These are phyloP conservation scores for Saururus chinensis DNA, from an alignment of 164 flowering plant species.

Conservation along the genomic window DNA sequence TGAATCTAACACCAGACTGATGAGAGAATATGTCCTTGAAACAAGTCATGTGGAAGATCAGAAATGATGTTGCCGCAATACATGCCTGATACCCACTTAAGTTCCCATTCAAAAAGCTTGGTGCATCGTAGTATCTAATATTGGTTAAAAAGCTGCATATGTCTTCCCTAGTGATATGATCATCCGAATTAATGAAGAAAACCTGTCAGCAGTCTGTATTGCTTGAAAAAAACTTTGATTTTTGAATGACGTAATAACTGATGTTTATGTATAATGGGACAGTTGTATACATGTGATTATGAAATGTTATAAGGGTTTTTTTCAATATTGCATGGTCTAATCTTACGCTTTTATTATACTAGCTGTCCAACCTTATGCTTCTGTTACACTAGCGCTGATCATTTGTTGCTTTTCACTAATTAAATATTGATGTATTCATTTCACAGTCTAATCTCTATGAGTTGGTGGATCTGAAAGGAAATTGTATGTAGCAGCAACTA, in stretches of 20 bases:
- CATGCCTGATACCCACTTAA: background rate
- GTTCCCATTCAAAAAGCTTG: background rate
- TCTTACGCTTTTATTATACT: too few relatives aligned
- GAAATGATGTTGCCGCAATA: conserved; percentile 17
- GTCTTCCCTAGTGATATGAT: background rate
- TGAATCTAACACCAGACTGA: conserved; percentile 62
- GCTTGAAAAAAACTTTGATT: background rate
- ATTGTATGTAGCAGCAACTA: too few relatives aligned
- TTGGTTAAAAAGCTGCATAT: background rate
- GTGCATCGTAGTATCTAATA: background rate
- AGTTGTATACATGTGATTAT: too few relatives aligned
- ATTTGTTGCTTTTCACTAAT: too few relatives aligned
- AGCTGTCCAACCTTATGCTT: too few relatives aligned
- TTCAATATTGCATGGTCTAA: too few relatives aligned
- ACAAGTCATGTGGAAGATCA: conserved; percentile 44
- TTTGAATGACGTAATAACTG: background rate
- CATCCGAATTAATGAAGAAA: background rate
- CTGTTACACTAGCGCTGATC: too few relatives aligned
- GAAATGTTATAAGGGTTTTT: too few relatives aligned
- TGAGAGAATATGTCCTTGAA: conserved; percentile 81
- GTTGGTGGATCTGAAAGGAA: too few relatives aligned
- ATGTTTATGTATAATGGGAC: too few relatives aligned
- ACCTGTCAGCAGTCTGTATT: background rate
- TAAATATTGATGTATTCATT: too few relatives aligned
- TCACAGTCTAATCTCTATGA: too few relatives aligned